phyloP scores from a whole-genome alignment of 2,329 filamentous ascomycete species.

The Ceratocystis cacaofunesta region DNA sequence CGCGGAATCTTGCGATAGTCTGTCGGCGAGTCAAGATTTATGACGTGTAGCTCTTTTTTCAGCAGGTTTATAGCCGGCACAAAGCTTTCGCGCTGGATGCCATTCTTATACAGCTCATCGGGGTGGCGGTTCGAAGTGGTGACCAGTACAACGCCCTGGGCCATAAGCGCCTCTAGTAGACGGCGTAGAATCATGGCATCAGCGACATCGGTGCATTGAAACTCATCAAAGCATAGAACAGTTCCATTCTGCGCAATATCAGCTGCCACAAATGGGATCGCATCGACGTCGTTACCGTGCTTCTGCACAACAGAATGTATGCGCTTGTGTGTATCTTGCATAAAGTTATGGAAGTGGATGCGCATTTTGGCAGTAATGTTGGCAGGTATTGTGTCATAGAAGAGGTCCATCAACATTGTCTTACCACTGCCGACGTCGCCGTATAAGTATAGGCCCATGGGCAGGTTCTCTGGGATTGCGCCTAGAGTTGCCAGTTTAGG shows the following conservation, averaged over 20 bases:
- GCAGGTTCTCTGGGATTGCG: slow-evolving; percentile 56
- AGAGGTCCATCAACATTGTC: slow-evolving; percentile 98
- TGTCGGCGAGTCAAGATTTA: slow-evolving; percentile 87
- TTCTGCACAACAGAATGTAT: slow-evolving; percentile 81
- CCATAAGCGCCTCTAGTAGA: slow-evolving; percentile 81
- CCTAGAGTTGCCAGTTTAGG: slow-evolving; percentile 25
- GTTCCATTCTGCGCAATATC: slow-evolving; percentile 74
- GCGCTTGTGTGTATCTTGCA: slow-evolving; percentile 91
- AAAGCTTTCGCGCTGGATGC: slow-evolving; percentile 89
- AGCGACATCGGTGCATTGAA: slow-evolving; percentile 95
- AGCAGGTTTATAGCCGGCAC: slow-evolving; percentile 89
- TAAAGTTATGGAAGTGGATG: slow-evolving; percentile 99
- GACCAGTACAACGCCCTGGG: slow-evolving; percentile 87
- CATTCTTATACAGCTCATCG: slow-evolving; percentile 93
- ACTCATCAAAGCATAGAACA: slow-evolving; percentile 95
- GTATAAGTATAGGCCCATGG: slow-evolving; percentile 84
- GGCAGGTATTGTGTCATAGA: slow-evolving; percentile 77
- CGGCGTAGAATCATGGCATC: slow-evolving; percentile 94
- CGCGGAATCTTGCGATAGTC: slow-evolving; percentile 96
- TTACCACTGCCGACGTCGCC: slow-evolving; percentile 96
- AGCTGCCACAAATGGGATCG: slow-evolving; percentile 82
- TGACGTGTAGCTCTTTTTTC: slow-evolving; percentile 67
- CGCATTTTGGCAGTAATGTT: slow-evolving; percentile 72
- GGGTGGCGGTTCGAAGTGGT: slow-evolving; percentile 96
- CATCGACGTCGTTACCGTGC: slow-evolving; percentile 80